phyloP scores from a whole-genome alignment of 164 flowering plant species.

The Vitis cinerea region DNA sequence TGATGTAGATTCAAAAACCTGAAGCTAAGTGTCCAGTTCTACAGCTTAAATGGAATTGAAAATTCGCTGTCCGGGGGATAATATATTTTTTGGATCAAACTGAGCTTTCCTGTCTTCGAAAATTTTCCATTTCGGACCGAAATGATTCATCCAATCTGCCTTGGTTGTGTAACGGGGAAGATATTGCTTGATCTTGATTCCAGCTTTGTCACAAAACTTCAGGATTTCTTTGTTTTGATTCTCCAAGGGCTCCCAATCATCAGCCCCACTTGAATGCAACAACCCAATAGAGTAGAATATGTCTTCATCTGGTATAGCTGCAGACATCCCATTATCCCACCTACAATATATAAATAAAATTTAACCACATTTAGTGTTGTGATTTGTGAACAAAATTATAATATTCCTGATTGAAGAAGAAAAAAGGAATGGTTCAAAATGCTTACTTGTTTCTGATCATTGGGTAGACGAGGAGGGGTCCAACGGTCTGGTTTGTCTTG shows the following conservation, averaged over 20 bases:
- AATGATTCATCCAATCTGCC: conserved; percentile 70
- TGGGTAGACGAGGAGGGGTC: conserved; percentile 73
- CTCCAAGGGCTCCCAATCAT: conserved; percentile 44
- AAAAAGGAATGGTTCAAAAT: neutral
- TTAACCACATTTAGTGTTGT: neutral
- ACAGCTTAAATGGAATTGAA: conserved; percentile 32
- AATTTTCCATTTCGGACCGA: conserved; percentile 71
- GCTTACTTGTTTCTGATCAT: conserved; percentile 62
- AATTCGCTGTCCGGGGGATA: conserved; percentile 80
- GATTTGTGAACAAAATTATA: neutral
- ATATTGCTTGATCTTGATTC: conserved; percentile 62
- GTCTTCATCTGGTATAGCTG: conserved; percentile 74
- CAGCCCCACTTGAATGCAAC: conserved; percentile 44
- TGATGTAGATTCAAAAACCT: too few species aligned
- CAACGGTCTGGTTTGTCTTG: conserved; percentile 31
- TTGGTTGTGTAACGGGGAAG: conserved; percentile 52
- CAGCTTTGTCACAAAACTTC: conserved; percentile 45
- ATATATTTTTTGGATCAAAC: conserved; percentile 74
- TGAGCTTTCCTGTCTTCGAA: conserved; percentile 47
- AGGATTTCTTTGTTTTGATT: conserved; percentile 54
- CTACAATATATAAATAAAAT: conserved; percentile 32
- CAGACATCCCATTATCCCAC: conserved; percentile 79
- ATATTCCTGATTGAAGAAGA: neutral
- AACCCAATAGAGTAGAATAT: conserved; percentile 72
- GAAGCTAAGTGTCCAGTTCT: neutral